These are phyloP conservation scores for Euphrasia confusa DNA, from an alignment of 257 asterid species.

Conservation along the genomic window DNA sequence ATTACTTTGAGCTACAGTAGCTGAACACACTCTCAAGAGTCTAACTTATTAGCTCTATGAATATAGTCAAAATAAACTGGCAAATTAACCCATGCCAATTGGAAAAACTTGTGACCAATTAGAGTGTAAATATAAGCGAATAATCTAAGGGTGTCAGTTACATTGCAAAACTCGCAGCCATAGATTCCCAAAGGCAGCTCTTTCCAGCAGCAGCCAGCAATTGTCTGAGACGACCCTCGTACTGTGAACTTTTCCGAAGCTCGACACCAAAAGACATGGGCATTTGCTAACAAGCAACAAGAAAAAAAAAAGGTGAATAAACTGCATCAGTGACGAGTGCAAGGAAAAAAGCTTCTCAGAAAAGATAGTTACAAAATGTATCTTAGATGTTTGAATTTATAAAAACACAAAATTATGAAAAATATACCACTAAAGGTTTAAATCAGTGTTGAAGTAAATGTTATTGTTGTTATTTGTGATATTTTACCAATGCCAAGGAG, in stretches of 20 bases:
- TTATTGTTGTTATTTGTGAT: too few relatives aligned
- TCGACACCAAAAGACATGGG: slow-evolving; percentile 39
- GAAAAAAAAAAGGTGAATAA: not conserved
- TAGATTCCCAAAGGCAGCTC: slow-evolving; percentile 52
- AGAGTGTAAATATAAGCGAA: not conserved
- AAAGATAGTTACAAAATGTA: not conserved
- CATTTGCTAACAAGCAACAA: slow-evolving; percentile 42
- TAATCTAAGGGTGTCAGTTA: not conserved
- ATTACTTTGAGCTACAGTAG: too few relatives aligned
- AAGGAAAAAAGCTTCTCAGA: not conserved
- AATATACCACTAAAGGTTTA: not conserved
- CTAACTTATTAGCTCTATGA: not conserved
- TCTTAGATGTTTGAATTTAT: not conserved
- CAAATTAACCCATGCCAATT: not conserved
- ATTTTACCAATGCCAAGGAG: too few relatives aligned
- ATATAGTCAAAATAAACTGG: not conserved
- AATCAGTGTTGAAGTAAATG: not conserved
- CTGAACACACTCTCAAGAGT: not conserved
- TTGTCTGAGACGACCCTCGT: slow-evolving; percentile 33
- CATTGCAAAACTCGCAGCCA: slow-evolving; percentile 17
- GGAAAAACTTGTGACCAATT: not conserved
- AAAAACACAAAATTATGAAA: too few relatives aligned
- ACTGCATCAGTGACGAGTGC: not conserved
- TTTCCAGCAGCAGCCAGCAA: slow-evolving; percentile 42
- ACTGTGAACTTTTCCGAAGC: slow-evolving; percentile 37